A percentile compares a stretch with the other conserved stretches of the same genome.
phyloP scores from a whole-genome alignment of 1,284 basidiomycete species.

The Singerocomus inundabilis region DNA sequence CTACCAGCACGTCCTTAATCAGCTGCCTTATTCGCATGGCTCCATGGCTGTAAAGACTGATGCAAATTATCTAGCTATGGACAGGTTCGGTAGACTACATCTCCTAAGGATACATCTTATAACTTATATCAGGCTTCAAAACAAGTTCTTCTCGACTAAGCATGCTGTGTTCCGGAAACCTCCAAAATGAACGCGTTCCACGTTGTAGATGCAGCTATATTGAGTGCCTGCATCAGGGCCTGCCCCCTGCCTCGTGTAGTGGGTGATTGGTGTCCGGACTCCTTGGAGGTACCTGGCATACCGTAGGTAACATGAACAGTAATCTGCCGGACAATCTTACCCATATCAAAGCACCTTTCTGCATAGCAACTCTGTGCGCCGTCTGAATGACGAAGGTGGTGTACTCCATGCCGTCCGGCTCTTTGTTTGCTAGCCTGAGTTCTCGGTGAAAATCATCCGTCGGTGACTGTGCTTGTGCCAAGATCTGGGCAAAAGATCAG shows the following conservation, averaged over 20 bases:
- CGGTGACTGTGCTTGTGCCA: constrained; percentile 9
- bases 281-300: constrained; percentile 26
- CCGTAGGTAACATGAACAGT: constrained; percentile 10
- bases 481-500: constrained; percentile 24
- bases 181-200: constrained; percentile 16
- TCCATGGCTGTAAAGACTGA: background rate
- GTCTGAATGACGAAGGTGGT: constrained; percentile 24
- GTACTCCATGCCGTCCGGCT: constrained; percentile 9
- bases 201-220: constrained; percentile 7
- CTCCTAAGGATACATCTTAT: constrained; percentile 1
- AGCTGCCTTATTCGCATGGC: background rate
- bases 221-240: constrained; percentile 15
- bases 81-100: constrained; percentile 1
- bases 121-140: constrained; percentile 12
- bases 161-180: constrained; percentile 1
- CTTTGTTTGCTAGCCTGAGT: constrained; percentile 2
- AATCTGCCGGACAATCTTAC: constrained; percentile 11
- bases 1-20: background rate
- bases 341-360: constrained; percentile 24
- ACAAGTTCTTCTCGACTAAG: background rate
- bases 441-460: constrained; percentile 14
- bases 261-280: constrained; percentile 7
- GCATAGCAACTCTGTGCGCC: constrained; percentile 22
- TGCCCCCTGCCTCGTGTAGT: constrained; percentile 20
- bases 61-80: background rate